phyloP scores from a whole-genome alignment of 2,329 filamentous ascomycete species.

The Cladophialophora chaetospira region DNA sequence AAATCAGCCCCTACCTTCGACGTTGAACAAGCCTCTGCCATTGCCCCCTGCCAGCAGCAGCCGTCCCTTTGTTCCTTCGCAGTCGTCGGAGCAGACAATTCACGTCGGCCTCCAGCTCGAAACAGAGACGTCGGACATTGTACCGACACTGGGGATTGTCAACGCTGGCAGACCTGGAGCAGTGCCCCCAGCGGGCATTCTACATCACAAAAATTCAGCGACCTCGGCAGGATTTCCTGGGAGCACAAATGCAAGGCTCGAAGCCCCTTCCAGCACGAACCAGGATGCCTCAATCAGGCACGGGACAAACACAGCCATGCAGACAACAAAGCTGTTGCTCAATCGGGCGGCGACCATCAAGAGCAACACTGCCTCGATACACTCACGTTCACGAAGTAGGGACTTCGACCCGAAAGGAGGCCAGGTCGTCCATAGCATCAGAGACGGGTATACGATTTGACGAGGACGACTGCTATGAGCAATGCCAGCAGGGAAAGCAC shows the following conservation, averaged over 20 bases:
- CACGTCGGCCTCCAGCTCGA: neutral
- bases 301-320: neutral
- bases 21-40: neutral
- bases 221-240: neutral
- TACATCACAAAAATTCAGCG: too few species aligned
- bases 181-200: neutral
- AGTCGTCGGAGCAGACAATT: neutral
- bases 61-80: neutral
- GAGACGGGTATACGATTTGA: neutral
- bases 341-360: neutral
- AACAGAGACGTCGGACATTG: neutral
- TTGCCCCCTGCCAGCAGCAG: neutral
- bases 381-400: neutral
- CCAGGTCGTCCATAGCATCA: neutral
- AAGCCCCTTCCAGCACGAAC: neutral
- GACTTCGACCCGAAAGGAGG: neutral
- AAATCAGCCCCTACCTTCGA: slow-evolving; percentile 10
- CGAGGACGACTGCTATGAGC: neutral
- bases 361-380: neutral
- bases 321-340: neutral
- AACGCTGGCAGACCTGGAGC: neutral
- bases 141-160: neutral
- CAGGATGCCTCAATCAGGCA: neutral
- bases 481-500: neutral
- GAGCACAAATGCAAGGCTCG: neutral